Conservation (phyloP, 75 land plant species). For the Pinus albicaulis region DNA sequence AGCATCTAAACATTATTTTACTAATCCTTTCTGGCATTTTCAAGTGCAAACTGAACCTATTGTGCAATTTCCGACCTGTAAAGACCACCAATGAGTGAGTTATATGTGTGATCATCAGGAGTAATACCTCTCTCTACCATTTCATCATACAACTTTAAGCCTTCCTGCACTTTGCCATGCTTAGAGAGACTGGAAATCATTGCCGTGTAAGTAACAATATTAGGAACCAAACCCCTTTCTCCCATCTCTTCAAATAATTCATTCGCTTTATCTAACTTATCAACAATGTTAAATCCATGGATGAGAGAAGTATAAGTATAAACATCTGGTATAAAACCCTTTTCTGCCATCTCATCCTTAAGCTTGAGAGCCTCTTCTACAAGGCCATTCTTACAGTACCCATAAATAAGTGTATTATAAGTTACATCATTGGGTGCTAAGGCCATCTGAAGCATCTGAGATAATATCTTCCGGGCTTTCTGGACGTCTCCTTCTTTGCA, state of each 20-base stretch:
- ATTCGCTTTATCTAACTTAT: conserved; percentile 39
- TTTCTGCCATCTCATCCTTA: conserved; percentile 48
- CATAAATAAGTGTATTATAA: conserved; percentile 68
- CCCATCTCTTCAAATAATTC: conserved; percentile 52
- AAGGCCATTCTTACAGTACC: conserved; percentile 47
- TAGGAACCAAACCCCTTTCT: conserved; percentile 25
- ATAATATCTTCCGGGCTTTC: conserved; percentile 46
- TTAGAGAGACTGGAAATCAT: conserved; percentile 62
- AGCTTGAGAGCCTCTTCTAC: conserved; percentile 44
- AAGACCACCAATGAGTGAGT: conserved; percentile 44
- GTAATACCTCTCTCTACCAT: conserved; percentile 48
- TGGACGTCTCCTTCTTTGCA: conserved; percentile 55
- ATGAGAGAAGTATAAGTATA: conserved; percentile 71
- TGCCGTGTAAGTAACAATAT: conserved; percentile 37
- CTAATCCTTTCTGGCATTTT: too few species aligned
- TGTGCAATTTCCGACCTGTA: too few species aligned
- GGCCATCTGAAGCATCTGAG: conserved; percentile 42
- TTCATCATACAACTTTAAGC: conserved; percentile 55
- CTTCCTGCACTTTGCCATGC: conserved; percentile 55
- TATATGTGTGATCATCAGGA: conserved; percentile 56
- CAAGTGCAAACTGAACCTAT: too few species aligned
- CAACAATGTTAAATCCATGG: conserved; percentile 37
- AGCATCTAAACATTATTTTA: too few species aligned
- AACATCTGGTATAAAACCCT: conserved; percentile 48
- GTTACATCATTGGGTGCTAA: conserved; percentile 44